Evolutionary conservation across 768 basidiomycete species (phyloP).

Genomic region (Boletellus ananas): DNA sequence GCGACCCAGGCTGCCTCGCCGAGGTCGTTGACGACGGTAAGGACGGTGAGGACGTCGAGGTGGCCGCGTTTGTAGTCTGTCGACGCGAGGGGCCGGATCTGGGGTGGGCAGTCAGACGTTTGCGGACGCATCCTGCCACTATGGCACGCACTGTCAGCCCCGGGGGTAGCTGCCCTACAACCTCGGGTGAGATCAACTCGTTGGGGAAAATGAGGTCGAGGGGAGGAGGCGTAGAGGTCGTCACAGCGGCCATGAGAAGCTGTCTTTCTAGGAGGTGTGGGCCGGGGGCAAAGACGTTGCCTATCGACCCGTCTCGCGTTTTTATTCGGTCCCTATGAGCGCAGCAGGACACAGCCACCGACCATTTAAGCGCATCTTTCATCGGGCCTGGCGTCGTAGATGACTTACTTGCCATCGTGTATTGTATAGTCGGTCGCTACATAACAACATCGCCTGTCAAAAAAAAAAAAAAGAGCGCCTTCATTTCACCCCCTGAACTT

Average conservation of each 20-base stretch:
- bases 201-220: conserved; percentile 80
- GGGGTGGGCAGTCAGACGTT: conserved; percentile 1
- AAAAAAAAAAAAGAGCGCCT: too few relatives aligned
- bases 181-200: conserved; percentile 63
- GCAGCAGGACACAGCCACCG: conserved; percentile 15
- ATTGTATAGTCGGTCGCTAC: too few relatives aligned
- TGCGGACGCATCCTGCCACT: background rate
- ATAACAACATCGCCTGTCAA: too few relatives aligned
- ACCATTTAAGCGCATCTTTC: too few relatives aligned
- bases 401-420: too few relatives aligned
- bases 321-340: background rate
- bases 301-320: background rate
- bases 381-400: too few relatives aligned
- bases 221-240: conserved; percentile 48
- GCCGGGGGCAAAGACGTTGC: background rate
- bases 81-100: conserved; percentile 89
- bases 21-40: conserved; percentile 66
- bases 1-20: conserved; percentile 64
- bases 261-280: background rate
- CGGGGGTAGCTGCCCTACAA: conserved; percentile 54
- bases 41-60: conserved; percentile 71
- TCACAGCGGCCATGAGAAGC: conserved; percentile 8
- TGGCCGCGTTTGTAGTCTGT: conserved; percentile 83
- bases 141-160: conserved; percentile 32
- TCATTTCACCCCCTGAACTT: too few relatives aligned